Percentiles rank a stretch among this genome's conserved stretches.
These are phyloP conservation scores for Microbotryum intermedium DNA, from an alignment of 1,284 basidiomycete genomes.

Conservation along the genomic window DNA sequence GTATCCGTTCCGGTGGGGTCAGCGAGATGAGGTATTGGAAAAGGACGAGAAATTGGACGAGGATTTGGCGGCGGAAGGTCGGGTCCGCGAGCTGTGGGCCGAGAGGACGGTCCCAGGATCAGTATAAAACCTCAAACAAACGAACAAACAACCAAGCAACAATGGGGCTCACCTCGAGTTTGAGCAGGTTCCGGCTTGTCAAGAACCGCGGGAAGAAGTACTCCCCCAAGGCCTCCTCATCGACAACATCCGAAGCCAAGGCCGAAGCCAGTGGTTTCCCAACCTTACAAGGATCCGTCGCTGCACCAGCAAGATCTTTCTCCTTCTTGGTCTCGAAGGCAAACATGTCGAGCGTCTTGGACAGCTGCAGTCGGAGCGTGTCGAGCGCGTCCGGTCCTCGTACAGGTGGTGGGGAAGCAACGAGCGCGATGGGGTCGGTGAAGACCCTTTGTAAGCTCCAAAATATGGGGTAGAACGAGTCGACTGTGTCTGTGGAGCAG, in stretches of 20 bases:
- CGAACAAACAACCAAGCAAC: too few species aligned
- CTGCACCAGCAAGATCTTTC: constrained; percentile 29
- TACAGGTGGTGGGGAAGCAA: constrained; percentile 9
- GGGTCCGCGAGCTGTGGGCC: constrained; percentile 65
- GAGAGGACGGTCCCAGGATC: background rate
- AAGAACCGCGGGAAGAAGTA: constrained; percentile 89
- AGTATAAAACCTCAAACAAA: too few species aligned
- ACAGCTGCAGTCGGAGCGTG: constrained; percentile 58
- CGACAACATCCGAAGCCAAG: constrained; percentile 31
- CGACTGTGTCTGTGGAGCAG: constrained; percentile 5
- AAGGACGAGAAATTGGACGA: constrained; percentile 75
- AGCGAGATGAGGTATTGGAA: constrained; percentile 70
- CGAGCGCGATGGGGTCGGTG: constrained; percentile 33
- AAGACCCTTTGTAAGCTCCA: constrained; percentile 60
- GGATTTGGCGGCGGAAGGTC: constrained; percentile 79
- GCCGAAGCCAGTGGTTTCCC: background rate
- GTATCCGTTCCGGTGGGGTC: constrained; percentile 57
- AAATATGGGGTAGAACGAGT: constrained; percentile 65
- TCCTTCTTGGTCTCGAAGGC: constrained; percentile 75
- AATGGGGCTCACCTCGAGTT: constrained; percentile 65
- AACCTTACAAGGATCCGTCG: background rate
- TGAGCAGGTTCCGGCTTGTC: constrained; percentile 72
- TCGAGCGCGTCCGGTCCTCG: constrained; percentile 37
- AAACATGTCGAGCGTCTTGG: constrained; percentile 62
- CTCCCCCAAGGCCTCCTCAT: constrained; percentile 45